These are phyloP conservation scores for Blepharisma undulans DNA, from an alignment of 169 alveolate species.

Conservation along the genomic window DNA sequence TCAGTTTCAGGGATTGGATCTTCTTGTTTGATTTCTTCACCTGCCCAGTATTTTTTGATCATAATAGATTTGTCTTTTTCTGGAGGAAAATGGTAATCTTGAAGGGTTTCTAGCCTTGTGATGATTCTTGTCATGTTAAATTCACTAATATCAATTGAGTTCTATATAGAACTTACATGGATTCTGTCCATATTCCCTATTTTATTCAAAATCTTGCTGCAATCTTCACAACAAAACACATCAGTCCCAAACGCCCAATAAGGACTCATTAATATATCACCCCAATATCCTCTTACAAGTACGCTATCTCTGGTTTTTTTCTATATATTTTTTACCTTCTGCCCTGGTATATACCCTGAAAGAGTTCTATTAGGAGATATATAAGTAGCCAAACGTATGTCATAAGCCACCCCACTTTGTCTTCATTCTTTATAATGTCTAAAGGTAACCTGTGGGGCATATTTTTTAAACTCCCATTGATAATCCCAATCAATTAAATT, in stretches of 20 bases:
- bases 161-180: neutral
- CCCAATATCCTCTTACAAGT: conserved; percentile 89
- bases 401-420: conserved; percentile 83
- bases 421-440: conserved; percentile 78
- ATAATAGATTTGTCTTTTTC: conserved; percentile 56
- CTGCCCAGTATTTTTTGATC: conserved; percentile 8
- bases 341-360: conserved; percentile 78
- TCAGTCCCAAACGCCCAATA: conserved; percentile 75
- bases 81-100: conserved; percentile 67
- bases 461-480: conserved; percentile 67
- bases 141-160: conserved; percentile 69
- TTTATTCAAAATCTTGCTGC: conserved; percentile 61
- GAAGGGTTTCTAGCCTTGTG: conserved; percentile 63
- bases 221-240: conserved; percentile 60
- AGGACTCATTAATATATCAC: conserved; percentile 85
- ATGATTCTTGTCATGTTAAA: conserved; percentile 60
- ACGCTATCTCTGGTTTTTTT: conserved; percentile 71
- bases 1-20: conserved; percentile 18
- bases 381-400: conserved; percentile 72
- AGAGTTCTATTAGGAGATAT: conserved; percentile 84
- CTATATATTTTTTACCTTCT: conserved; percentile 43
- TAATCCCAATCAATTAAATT: conserved; percentile 88
- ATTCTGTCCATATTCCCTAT: neutral
- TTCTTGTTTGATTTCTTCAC: conserved; percentile 55
- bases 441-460: conserved; percentile 59